Evolutionary conservation across 495 filamentous ascomycete species (phyloP).

Genomic region (Lichenothelia convexa): DNA sequence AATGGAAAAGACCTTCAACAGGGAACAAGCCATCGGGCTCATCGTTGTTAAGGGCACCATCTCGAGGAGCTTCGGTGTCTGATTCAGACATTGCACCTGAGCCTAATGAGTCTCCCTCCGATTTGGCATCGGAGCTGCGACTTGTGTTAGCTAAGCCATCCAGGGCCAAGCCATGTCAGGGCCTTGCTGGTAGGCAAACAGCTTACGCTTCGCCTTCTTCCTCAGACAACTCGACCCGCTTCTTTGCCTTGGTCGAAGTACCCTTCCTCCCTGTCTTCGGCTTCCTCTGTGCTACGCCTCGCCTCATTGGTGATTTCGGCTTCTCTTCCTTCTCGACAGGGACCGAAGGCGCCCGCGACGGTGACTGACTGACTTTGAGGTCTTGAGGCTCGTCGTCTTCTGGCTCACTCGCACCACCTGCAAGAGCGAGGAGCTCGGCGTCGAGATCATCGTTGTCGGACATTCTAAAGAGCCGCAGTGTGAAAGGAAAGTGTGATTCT

Average conservation of each 20-base stretch:
- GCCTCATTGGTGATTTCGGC: background rate
- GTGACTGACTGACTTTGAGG: slow-evolving; percentile 3
- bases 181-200: slow-evolving; percentile 1
- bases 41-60: slow-evolving; percentile 29
- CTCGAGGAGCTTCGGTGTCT: slow-evolving; percentile 35
- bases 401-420: slow-evolving; percentile 9
- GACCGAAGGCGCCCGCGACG: slow-evolving; percentile 7
- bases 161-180: background rate
- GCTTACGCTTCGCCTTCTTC: too few species aligned
- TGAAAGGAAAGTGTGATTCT: too few species aligned
- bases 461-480: too few species aligned
- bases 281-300: slow-evolving; percentile 36
- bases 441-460: slow-evolving; percentile 11
- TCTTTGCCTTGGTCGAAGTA: slow-evolving; percentile 43
- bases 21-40: slow-evolving; percentile 56
- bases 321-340: background rate
- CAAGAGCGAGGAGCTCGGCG: slow-evolving; percentile 15
- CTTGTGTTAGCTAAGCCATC: slow-evolving; percentile 8
- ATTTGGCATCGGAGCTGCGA: slow-evolving; percentile 37
- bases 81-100: slow-evolving; percentile 79
- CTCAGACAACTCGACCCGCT: too few species aligned
- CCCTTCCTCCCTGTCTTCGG: slow-evolving; percentile 70
- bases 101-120: slow-evolving; percentile 57
- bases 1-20: slow-evolving; percentile 72
- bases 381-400: slow-evolving; percentile 8